Base-by-base conservation (phyloP, 805 yeast genomes). In the Lipomyces yamadae region DNA sequence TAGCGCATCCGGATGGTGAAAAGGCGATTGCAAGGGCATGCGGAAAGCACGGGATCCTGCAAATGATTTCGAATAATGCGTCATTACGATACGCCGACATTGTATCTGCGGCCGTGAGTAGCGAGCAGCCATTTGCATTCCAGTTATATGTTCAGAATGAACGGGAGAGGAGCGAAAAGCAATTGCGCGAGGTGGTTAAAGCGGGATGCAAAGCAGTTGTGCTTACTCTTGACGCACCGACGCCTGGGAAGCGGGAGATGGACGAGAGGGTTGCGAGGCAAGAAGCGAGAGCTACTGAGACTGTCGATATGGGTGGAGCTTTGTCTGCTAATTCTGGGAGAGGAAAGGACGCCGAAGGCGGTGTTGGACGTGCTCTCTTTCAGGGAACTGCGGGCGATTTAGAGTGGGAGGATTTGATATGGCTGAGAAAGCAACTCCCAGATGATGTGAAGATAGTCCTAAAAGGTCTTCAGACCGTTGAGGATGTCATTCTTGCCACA, bases 211-310 rank as follows among this genome's bases (percentile, higher is more conserved):
- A 78, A 67, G 85, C 81, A 0, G 68, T 84, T 4, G 82, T 83
- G 69, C 78, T 84, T 61, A 84, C 86, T 5, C 85, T 84, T 11
- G 87, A 84, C 70, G 79, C 84, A n/a, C 84, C 85, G 1, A 79
- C 79, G 56, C 76, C 84, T 59, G 87, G 87, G 4, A 78, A 83
- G 48, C 76, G 87, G 56, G 86, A 84, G 68, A 80, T 81, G 67
- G 85, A 83, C 65, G 78, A 77, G 73, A 74, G 84, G 59, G 75
- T 77, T 65, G 79, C 63, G 8, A 35, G 66, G 11, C 63, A 61
- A 50, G 70, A 67, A 50, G 70, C 69, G 18, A 63, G 68, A 29
- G 63, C 35, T 76, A 61, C 72, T 73, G 70, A 67, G 5, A 18
- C 54, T 7, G 60, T 24, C 3, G 62, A 57, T 24, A 65, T 37